Percentiles rank a stretch among this genome's conserved stretches.
phyloP scores from a whole-genome alignment of 2,329 filamentous ascomycete species.

The Fusarium pseudoanthophilum region DNA sequence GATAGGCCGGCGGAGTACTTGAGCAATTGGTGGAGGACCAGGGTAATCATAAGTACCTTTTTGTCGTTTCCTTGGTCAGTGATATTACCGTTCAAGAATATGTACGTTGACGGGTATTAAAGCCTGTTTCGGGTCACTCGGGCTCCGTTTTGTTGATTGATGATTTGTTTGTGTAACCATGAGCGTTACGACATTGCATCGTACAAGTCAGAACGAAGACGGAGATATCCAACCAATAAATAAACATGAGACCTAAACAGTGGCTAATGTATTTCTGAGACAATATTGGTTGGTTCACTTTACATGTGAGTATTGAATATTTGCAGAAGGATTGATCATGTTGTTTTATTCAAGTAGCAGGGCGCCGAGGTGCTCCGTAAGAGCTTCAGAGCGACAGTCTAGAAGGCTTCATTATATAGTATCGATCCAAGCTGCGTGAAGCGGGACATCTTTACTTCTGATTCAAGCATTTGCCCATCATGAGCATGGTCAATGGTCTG shows the following conservation, averaged over 20 bases:
- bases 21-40: not conserved
- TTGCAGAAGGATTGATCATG: not conserved
- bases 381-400: not conserved
- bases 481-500: not conserved
- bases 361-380: not conserved
- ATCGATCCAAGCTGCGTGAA: not conserved
- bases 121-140: slow-evolving; percentile 17
- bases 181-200: not conserved
- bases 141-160: not conserved
- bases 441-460: not conserved
- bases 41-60: not conserved
- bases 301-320: not conserved
- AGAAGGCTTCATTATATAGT: not conserved
- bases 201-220: not conserved
- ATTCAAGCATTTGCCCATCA: not conserved
- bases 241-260: not conserved
- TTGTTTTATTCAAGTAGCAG: not conserved
- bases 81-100: slow-evolving; percentile 6
- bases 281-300: not conserved
- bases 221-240: not conserved
- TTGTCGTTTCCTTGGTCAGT: not conserved
- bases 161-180: slow-evolving; percentile 10
- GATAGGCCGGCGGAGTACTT: slow-evolving; percentile 25
- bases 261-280: not conserved
- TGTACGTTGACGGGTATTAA: not conserved